These are phyloP conservation scores for Choanephora cucurbitarum DNA, from an alignment of 371 early-diverging fungal species.

Conservation along the genomic window DNA sequence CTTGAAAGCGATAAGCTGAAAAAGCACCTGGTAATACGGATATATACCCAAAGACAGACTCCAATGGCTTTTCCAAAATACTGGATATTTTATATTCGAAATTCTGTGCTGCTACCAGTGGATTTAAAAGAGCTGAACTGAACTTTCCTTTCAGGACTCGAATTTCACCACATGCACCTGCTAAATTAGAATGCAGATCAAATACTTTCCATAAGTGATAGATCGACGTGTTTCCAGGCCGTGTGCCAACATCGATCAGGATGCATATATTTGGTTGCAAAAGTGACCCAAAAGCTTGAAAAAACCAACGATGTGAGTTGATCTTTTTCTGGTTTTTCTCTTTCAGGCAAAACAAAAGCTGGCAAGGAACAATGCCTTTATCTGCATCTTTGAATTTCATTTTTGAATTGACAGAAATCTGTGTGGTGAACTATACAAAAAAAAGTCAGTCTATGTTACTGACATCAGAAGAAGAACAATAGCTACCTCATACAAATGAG, in stretches of 20 bases:
- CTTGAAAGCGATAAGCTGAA: constrained; percentile 91
- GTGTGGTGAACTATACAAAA: constrained; percentile 70
- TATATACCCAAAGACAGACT: constrained; percentile 94
- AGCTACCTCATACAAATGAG: constrained; percentile 81
- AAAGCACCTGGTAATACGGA: constrained; percentile 95
- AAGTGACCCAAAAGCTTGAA: constrained; percentile 87
- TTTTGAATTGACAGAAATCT: constrained; percentile 70
- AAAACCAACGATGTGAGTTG: constrained; percentile 97
- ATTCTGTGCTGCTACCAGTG: constrained; percentile 93
- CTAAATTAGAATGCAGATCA: constrained; percentile 83
- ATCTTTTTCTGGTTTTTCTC: constrained; percentile 89
- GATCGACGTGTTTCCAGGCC: constrained; percentile 77
- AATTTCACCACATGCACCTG: constrained; percentile 97
- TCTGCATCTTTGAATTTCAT: constrained; percentile 69
- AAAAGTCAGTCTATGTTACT: too few species aligned
- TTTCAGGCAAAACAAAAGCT: constrained; percentile 89
- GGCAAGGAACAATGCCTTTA: constrained; percentile 79
- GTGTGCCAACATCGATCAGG: constrained; percentile 91
- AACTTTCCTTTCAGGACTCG: constrained; percentile 80
- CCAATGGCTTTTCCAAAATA: constrained; percentile 96
- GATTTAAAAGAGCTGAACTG: constrained; percentile 74
- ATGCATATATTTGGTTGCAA: constrained; percentile 86
- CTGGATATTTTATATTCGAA: constrained; percentile 97
- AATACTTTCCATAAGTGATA: constrained; percentile 94
- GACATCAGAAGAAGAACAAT: too few species aligned